phyloP scores from a whole-genome alignment of 768 basidiomycete genomes.

The Rhodotorula kratochvilovae region DNA sequence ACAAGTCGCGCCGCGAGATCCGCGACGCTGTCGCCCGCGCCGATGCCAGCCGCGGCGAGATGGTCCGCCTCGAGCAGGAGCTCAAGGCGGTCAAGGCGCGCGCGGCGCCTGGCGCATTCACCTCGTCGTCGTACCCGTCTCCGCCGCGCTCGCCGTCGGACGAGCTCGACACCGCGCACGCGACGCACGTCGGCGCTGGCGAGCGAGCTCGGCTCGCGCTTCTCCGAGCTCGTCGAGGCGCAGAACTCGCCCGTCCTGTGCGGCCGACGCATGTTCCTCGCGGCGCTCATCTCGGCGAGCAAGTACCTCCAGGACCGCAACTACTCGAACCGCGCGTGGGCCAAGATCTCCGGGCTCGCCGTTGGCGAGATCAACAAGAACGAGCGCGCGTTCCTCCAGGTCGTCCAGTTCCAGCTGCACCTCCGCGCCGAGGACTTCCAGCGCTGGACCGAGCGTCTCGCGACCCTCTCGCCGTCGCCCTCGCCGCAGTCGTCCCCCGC shows the following conservation, averaged over 20 bases:
- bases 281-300: conserved; percentile 78
- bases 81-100: not conserved
- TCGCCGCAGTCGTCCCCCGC: not conserved
- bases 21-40: conserved; percentile 61
- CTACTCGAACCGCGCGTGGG: conserved; percentile 91
- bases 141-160: conserved; percentile 25
- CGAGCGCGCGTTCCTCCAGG: conserved; percentile 79
- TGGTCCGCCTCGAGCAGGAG: conserved; percentile 46
- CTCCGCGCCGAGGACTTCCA: conserved; percentile 38
- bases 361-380: conserved; percentile 80
- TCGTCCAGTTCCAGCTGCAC: conserved; percentile 58
- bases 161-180: not conserved
- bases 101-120: not conserved
- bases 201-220: not conserved
- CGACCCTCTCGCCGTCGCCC: not conserved
- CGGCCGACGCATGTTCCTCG: conserved; percentile 81
- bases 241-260: conserved; percentile 57
- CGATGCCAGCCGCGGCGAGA: conserved; percentile 47
- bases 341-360: conserved; percentile 81
- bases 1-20: conserved; percentile 69
- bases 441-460: conserved; percentile 35
- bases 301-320: conserved; percentile 92
- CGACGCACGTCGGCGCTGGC: not conserved
- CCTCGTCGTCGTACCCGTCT: conserved; percentile 20
- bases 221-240: conserved; percentile 5